Evolutionary conservation across 345 rosid genomes (phyloP), one percentile per base, ranked within the genome.

Genomic region (Populus deltoides): DNA sequence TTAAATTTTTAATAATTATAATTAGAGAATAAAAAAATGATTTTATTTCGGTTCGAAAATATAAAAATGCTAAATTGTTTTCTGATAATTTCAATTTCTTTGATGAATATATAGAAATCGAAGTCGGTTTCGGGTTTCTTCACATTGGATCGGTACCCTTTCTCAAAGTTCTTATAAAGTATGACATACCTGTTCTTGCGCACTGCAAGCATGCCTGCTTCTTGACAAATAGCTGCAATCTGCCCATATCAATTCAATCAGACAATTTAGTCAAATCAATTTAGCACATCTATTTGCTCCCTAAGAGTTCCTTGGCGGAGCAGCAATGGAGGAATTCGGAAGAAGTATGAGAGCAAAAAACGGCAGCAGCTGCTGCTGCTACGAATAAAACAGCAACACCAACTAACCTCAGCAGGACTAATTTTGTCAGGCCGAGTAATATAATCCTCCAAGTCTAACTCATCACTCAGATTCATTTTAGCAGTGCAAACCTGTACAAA

Each of bases 361-460:
- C 11, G 2, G 13, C 24, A 24, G 33, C 33, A 31, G 33, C 33
- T 2, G 33, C 33, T 31, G 29, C 7, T 61, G 66, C 27, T 61
- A 18, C 31, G 6, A 17, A 51, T 7, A 25, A 62, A 47, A 27
- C 2, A 31, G 36, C 66, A 66, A 29, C 1, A 27, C 15, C 10
- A 18, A 5, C 43, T 68, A 22, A 68, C 99, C 96, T 95, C 99
- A 70, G 99, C 98, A 85, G 99, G 97, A 78, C 98, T 95, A 75
- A 93, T 95, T 90, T 92, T 95, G 79, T 95, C 99, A 20, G 99
- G 99, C 51, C 98, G 88, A 78, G 98, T 93, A 74, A 93, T 94
- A 82, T 92, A 95, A 88, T 95, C 99, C 82, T 95, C 99, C 90
- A 95, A 85, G 84, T 95, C 99, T 70, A 92, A 97, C 91, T 95